Evolutionary conservation across 164 flowering plant genomes (phyloP), one percentile per base, ranked within the genome.

Genomic region (Magnolia sinica): DNA sequence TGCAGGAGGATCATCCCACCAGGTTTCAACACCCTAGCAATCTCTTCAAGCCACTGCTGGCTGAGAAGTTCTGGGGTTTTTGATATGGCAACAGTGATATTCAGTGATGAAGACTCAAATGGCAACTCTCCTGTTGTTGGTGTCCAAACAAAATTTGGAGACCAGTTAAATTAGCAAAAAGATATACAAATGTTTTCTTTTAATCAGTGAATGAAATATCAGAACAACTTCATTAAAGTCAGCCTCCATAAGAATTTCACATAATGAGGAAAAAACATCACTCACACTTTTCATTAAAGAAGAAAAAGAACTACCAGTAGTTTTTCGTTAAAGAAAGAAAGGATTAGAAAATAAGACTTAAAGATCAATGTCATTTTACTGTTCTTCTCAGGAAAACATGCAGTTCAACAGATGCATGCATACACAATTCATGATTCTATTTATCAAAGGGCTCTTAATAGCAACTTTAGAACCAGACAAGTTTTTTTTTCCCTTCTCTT

Each of bases 21-120:
- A 76, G 96, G 94, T 85, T 87, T 91, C 82, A 92, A 59, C 31
- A 85, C 89, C 82, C 92, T 87, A 50, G 81, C 80, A 27, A 90
- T 82, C 79, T 91, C 94, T 61, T 58, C 83, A 76, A 85, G 73
- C 82, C 90, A 80, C 75, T 81, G 73, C 68, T 85, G 86, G 65
- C 74, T 71, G 31, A 85, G 90, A 83, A 86, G 80, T 52, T 87
- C 96, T 72, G 68, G 58, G 6, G 87, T 72, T 23, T 73, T 82
- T 68, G 81, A 79, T 55, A 91, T 63, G 22, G 75, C 79, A 51
- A 92, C 64, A 31, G 85, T 84, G 61, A 76, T 29, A 80, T 88
- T 90, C 55, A 87, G 64, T n/a, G 97, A 87, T 3, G 88, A 86
- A 29, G 94, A 81, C 50, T 89, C 91, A 64, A 89, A 65, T 3